Evolutionary conservation across 148 eudicot genomes (phyloP), one percentile per base, ranked within the genome.

Genomic region (Spergularia bocconei): DNA sequence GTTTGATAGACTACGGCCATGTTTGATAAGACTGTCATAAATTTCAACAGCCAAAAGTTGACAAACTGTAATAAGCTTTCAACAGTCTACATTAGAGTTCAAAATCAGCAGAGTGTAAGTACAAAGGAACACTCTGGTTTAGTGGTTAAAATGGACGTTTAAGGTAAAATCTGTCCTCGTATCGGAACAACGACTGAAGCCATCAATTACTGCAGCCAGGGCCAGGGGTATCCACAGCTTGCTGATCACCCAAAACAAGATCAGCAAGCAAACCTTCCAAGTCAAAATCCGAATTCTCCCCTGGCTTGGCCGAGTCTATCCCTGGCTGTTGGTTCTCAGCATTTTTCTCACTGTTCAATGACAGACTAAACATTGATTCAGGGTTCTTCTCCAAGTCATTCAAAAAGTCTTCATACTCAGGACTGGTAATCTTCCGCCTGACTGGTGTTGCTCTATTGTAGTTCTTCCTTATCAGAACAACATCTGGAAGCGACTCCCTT

Each of bases 391-490:
- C 78, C 20, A 79, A 53, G 17, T 67, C 62, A 21, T n/a, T 60
- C 63, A 79, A 68, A 10, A 67, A 73, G 62, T 60, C 14, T n/a
- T 15, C 53, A 19, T 79, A 79, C 53, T 73, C 69, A 4, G 69
- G 81, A 59, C 67, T 65, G 12, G n/a, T 21, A 13, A 65, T 72
- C 56, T 64, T 65, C 57, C 59, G 23, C 41, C 12, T n/a, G 7
- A 13, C 21, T 7, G 33, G 21, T 47, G 44, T 59, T 52, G 5
- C 29, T 47, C 13, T 4, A 0, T 10, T 81, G 36, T 77, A 78
- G 69, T 84, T 87, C 87, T 87, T 88, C 78, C 77, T 86, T 7
- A 87, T 60, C 67, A 91, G 67, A 68, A 91, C 74, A 50, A 75
- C 86, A 23, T 86, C 88, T 0, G 93, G 96, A 36, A 86, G 67